Evolutionary conservation across 257 asterid species (phyloP).

Genomic region (Nicotiana otophora): DNA sequence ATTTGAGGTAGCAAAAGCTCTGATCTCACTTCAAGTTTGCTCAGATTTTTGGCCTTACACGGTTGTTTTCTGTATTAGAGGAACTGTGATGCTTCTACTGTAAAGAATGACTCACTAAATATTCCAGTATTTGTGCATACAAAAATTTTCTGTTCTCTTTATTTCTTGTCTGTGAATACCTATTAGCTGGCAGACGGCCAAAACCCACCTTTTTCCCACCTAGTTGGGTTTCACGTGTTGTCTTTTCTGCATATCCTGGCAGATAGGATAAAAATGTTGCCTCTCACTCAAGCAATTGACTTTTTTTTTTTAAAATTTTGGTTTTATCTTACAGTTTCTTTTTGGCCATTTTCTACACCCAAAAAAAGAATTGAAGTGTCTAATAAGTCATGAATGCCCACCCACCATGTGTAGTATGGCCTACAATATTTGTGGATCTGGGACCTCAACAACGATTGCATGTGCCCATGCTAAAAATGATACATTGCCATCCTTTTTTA

Average conservation of each 20-base stretch:
- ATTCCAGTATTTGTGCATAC: neutral
- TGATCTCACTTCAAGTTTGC: neutral
- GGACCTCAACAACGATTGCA: neutral
- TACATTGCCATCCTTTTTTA: neutral
- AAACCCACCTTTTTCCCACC: neutral
- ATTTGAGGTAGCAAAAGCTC: conserved; percentile 21
- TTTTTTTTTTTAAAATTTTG: neutral
- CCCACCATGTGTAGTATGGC: conserved; percentile 5
- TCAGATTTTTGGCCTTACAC: neutral
- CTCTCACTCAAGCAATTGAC: conserved; percentile 1
- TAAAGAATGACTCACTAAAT: neutral
- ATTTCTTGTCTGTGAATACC: neutral
- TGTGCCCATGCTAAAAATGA: neutral
- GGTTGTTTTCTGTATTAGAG: neutral
- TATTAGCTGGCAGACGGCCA: neutral
- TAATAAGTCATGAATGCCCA: neutral
- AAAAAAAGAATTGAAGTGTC: neutral
- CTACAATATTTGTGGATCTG: conserved; percentile 5
- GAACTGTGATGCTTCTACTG: neutral
- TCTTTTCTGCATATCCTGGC: neutral
- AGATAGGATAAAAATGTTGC: neutral
- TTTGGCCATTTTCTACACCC: neutral
- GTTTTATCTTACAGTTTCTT: neutral
- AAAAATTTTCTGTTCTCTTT: neutral
- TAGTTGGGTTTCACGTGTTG: conserved; percentile 2